Evolutionary conservation across 2,329 filamentous ascomycete species (phyloP), one percentile per base, ranked within the genome.

Genomic region (Pseudocercospora pini-densiflorae): DNA sequence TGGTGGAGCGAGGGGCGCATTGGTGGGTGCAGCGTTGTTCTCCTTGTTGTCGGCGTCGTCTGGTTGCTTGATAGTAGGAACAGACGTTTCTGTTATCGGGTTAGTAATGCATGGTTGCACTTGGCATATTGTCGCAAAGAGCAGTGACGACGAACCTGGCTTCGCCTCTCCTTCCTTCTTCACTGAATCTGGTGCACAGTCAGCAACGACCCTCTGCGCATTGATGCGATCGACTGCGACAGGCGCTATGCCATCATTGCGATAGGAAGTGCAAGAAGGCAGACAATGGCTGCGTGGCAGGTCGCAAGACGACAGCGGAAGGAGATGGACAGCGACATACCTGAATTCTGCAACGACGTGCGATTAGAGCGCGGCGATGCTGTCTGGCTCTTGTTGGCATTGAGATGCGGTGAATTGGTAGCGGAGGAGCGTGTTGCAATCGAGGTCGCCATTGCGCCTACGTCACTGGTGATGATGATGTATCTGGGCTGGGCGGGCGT

Each of bases 1-100:
- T 66, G 83, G 83, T 73, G 84, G 82, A 78, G 84, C 77, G 79
- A 88, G 79, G 79, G 82, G 82, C 70, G 80, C 81, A 77, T 82
- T 79, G 70, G 79, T 77, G 64, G 73, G 70, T 24, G 79, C 70
- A 71, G 79, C 77, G 55, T 72, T 67, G 49, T 71, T 70, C 63
- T 76, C 74, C 58, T 74, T 73, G 59, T 62, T 62, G 47, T 72
- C 69, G 10, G 64, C 55, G 36, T 76, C 73, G 59, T 78, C 76
- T 31, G 77, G 76, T 64, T 76, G 75, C 62, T 75, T 76, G 66
- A 78, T 77, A 55, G 75, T 75, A 14, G 76, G 76, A n/a, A 77
- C 66, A 27, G 63, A 61, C 57, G 65, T 59, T 27, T 68, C 65
- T 73, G 65, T 27, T 47, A 7, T 23, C 16, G 5, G 24, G 53